Percentiles rank a stretch among this genome's conserved stretches.
These are phyloP conservation scores for Ophiocordyceps australis DNA, from an alignment of 2,329 filamentous ascomycete species.

Conservation along the genomic window DNA sequence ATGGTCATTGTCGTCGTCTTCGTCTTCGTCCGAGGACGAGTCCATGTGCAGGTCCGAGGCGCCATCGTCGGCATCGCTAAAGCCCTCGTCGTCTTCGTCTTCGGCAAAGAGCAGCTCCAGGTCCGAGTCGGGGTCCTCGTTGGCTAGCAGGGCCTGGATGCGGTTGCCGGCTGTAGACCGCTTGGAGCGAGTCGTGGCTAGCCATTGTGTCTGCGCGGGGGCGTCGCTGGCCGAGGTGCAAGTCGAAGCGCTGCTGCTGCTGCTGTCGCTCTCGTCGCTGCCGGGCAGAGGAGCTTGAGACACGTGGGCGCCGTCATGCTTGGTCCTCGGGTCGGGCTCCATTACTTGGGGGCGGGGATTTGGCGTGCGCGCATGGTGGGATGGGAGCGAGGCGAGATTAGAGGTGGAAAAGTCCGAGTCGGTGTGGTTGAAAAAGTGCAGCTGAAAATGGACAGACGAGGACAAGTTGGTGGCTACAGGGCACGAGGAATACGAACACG, in stretches of 20 bases:
- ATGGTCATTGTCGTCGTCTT: conserved; percentile 57
- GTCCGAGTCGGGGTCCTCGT: conserved; percentile 50
- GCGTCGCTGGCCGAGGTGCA: conserved; percentile 15
- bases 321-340: no score
- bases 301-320: conserved; percentile 10
- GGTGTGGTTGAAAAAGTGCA: no score
- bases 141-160: conserved; percentile 60
- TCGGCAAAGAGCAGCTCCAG: conserved; percentile 63
- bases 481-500: no score
- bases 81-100: conserved; percentile 49
- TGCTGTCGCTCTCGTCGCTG: conserved; percentile 12
- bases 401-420: no score
- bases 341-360: no score
- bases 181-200: conserved; percentile 55
- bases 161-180: conserved; percentile 73
- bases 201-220: conserved; percentile 37
- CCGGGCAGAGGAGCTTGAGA: conserved; percentile 13
- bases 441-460: no score
- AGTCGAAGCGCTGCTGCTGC: no score
- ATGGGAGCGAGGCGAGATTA: no score
- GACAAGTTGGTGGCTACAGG: no score
- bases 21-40: conserved; percentile 69
- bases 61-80: conserved; percentile 49
- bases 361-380: no score
- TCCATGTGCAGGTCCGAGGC: conserved; percentile 71